Conservation (phyloP, 768 basidiomycete genomes). For the Suillus cothurnatus region DNA sequence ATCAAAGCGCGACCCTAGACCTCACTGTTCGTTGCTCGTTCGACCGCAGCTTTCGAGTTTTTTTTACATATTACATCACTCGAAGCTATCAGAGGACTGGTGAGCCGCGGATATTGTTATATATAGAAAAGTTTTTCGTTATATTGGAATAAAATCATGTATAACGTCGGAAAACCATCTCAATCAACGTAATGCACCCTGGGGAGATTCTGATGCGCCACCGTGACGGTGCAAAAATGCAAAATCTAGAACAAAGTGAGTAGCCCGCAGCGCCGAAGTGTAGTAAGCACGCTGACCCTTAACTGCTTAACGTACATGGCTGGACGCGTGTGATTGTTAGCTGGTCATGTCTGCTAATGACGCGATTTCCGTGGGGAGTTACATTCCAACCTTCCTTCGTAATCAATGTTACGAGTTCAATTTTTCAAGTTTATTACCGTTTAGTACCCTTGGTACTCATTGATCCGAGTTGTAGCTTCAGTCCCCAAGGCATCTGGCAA, state of each 20-base stretch:
- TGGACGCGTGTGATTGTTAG: neutral
- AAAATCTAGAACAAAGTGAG: neutral
- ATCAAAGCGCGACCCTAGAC: neutral
- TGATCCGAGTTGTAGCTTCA: neutral
- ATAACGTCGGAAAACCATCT: too few species aligned
- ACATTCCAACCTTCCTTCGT: neutral
- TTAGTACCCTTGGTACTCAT: neutral
- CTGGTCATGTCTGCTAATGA: neutral
- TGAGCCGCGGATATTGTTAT: too few species aligned
- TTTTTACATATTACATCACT: neutral
- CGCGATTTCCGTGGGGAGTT: neutral
- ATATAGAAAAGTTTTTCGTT: too few species aligned
- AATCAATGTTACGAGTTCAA: neutral
- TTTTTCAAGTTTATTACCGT: neutral
- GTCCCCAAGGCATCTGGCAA: neutral
- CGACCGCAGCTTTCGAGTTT: neutral
- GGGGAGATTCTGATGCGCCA: too few species aligned
- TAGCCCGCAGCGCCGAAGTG: neutral
- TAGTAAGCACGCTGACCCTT: neutral
- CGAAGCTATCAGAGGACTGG: too few species aligned
- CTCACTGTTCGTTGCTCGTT: neutral
- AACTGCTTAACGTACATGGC: neutral
- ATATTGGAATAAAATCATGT: too few species aligned
- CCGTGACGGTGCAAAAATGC: neutral
- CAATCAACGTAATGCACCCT: too few species aligned